Conservation (phyloP, 2,329 filamentous ascomycete genomes). For the Bipolaris gigantea region DNA sequence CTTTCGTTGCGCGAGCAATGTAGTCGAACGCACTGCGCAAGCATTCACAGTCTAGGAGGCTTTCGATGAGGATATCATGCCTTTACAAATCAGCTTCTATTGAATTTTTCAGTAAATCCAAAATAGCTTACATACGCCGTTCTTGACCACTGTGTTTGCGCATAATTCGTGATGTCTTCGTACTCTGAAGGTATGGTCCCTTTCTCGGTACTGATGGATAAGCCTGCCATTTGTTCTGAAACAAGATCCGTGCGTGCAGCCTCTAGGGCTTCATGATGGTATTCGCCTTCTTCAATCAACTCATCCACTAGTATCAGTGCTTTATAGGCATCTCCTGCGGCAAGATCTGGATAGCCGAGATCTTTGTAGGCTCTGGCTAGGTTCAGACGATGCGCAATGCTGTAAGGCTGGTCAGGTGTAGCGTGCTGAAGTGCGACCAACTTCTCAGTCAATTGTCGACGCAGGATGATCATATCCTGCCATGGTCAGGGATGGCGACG, state of each 20-base stretch:
- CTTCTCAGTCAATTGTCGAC: conserved; percentile 18
- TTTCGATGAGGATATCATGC: conserved; percentile 49
- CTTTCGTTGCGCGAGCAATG: conserved; percentile 61
- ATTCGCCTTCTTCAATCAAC: conserved; percentile 76
- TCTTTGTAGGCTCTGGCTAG: conserved; percentile 71
- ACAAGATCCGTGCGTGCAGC: conserved; percentile 48
- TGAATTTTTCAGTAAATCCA: background rate
- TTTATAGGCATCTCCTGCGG: conserved; percentile 85
- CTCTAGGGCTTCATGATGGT: conserved; percentile 68
- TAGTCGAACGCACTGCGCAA: conserved; percentile 69
- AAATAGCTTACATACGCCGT: conserved; percentile 33
- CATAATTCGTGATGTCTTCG: conserved; percentile 23
- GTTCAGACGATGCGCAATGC: conserved; percentile 52
- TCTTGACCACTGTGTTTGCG: conserved; percentile 27
- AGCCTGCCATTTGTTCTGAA: conserved; percentile 10
- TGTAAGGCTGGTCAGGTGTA: conserved; percentile 41
- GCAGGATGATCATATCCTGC: conserved; percentile 6
- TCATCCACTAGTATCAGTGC: conserved; percentile 87
- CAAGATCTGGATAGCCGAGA: conserved; percentile 86
- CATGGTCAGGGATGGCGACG: background rate
- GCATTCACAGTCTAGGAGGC: conserved; percentile 64
- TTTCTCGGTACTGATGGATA: conserved; percentile 8
- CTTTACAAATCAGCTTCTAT: conserved; percentile 21
- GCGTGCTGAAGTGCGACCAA: conserved; percentile 30
- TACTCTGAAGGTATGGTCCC: conserved; percentile 3